Evolutionary conservation across 345 rosid species (phyloP).

Genomic region (Citropsis articulata): DNA sequence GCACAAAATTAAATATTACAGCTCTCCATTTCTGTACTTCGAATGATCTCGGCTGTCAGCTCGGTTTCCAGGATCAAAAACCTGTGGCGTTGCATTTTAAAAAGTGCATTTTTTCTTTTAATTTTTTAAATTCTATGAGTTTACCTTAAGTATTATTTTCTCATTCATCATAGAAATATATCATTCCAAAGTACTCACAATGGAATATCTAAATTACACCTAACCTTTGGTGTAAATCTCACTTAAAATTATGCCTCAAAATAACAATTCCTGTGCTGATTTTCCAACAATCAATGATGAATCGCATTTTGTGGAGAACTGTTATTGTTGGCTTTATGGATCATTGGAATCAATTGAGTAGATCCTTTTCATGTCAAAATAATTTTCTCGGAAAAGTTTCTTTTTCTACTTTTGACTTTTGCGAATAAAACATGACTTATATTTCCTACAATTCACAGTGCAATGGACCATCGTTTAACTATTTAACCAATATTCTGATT

Average conservation of each 20-base stretch:
- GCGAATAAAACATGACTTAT: neutral
- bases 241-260: no score
- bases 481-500: neutral
- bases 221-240: no score
- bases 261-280: no score
- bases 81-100: no score
- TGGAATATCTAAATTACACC: no score
- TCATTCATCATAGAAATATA: no score
- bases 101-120: no score
- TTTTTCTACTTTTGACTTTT: neutral
- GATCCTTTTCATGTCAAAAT: neutral
- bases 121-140: no score
- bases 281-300: no score
- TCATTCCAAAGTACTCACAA: no score
- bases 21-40: neutral
- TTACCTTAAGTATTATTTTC: no score
- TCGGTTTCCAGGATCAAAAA: neutral
- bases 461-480: neutral
- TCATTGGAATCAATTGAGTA: neutral
- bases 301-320: neutral
- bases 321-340: neutral
- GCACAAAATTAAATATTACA: neutral
- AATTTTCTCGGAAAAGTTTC: neutral
- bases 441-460: neutral
- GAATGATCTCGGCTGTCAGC: neutral